Evolutionary conservation across 306 rosid species (phyloP).

Genomic region (Vigna nakashimae): DNA sequence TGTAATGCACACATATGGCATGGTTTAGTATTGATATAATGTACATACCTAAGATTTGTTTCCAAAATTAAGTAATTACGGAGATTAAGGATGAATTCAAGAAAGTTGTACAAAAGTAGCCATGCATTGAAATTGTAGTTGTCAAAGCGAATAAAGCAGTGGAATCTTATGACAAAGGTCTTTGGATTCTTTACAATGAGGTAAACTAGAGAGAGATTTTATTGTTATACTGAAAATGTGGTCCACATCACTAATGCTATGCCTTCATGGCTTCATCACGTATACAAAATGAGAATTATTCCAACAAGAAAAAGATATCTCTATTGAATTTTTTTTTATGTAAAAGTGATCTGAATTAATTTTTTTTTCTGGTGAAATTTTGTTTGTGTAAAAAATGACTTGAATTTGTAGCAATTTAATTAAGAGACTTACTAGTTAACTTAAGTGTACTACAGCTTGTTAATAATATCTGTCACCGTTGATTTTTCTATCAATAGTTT

Average conservation of each 20-base stretch:
- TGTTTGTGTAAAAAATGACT: too few relatives aligned
- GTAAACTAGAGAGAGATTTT: neutral
- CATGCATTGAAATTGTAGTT: neutral
- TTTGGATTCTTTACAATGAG: slow-evolving; percentile 42
- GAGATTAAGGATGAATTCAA: slow-evolving; percentile 4
- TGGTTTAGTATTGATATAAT: neutral
- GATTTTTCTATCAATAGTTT: slow-evolving; percentile 8
- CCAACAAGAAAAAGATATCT: too few relatives aligned
- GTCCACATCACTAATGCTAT: slow-evolving; percentile 31
- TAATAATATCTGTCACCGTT: neutral
- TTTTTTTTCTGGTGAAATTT: too few relatives aligned
- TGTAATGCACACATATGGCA: neutral
- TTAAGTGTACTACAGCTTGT: too few relatives aligned
- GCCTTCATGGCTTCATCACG: slow-evolving; percentile 11
- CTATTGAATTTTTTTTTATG: too few relatives aligned
- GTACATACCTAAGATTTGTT: too few relatives aligned
- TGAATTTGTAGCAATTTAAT: too few relatives aligned
- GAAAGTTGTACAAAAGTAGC: slow-evolving; percentile 15
- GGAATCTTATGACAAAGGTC: slow-evolving; percentile 27
- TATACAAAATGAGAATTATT: neutral
- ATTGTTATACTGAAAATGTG: neutral
- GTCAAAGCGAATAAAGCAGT: slow-evolving; percentile 21
- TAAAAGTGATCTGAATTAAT: too few relatives aligned
- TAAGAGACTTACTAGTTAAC: too few relatives aligned
- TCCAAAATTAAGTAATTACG: neutral